phyloP scores from a whole-genome alignment of 2,329 filamentous ascomycete genomes.

The Arthroderma sp. region DNA sequence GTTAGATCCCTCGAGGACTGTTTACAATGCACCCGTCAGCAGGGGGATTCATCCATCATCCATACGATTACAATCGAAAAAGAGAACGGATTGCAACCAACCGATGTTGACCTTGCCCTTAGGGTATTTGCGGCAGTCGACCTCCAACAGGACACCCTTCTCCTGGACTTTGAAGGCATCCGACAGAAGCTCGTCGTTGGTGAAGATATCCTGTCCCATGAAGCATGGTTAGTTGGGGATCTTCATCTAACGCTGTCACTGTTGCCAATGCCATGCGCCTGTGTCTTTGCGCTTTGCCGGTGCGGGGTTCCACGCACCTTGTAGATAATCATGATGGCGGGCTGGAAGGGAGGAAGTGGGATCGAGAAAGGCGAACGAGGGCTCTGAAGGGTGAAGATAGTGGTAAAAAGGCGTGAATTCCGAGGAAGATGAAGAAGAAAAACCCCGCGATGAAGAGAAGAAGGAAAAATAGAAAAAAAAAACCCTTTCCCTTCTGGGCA shows the following conservation, averaged over 20 bases:
- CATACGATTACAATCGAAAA: background rate
- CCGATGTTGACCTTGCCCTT: slow-evolving; percentile 42
- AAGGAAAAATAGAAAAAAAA: background rate
- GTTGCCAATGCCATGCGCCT: too few species aligned
- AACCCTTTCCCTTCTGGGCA: background rate
- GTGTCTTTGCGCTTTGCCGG: slow-evolving; percentile 7
- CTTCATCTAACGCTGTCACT: background rate
- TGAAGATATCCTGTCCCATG: slow-evolving; percentile 67
- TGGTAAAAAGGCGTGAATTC: background rate
- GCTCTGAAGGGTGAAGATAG: background rate
- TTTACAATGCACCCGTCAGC: background rate
- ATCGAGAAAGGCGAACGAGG: background rate
- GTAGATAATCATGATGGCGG: slow-evolving; percentile 61
- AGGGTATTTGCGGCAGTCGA: slow-evolving; percentile 81
- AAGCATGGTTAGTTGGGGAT: background rate
- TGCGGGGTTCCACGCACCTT: slow-evolving; percentile 40
- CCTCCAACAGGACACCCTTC: slow-evolving; percentile 74
- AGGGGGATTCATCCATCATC: background rate
- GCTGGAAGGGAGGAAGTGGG: background rate
- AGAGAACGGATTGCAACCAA: background rate
- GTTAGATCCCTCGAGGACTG: slow-evolving; percentile 62
- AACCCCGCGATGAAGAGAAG: background rate
- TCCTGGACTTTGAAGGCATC: slow-evolving; percentile 80
- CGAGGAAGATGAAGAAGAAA: background rate
- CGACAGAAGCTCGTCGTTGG: slow-evolving; percentile 90